Percentiles rank a stretch among this genome's conserved stretches.
phyloP scores from a whole-genome alignment of 257 asterid species.

The Misopates orontium region DNA sequence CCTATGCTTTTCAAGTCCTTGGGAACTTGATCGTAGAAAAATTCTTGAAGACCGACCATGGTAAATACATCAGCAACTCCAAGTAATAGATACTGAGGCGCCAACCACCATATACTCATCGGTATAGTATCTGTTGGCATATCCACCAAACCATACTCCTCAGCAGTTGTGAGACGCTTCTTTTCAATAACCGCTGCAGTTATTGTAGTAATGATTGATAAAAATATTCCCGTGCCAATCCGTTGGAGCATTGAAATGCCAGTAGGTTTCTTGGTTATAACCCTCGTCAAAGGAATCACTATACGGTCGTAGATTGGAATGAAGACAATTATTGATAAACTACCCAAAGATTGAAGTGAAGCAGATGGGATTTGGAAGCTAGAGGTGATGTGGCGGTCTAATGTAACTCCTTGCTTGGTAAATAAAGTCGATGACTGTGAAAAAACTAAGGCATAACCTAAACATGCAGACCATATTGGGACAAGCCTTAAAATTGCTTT shows the following conservation, averaged over 20 bases:
- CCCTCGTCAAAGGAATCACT: constrained; percentile 7
- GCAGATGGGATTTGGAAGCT: constrained; percentile 20
- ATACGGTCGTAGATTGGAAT: constrained; percentile 29
- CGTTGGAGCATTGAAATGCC: constrained; percentile 38
- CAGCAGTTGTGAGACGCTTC: constrained; percentile 21
- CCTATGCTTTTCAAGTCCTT: constrained; percentile 35
- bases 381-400: constrained; percentile 15
- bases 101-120: constrained; percentile 43
- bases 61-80: constrained; percentile 23
- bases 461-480: constrained; percentile 15
- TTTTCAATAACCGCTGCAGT: constrained; percentile 22
- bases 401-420: constrained; percentile 23
- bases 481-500: constrained; percentile 12
- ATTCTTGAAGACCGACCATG: constrained; percentile 18
- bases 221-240: constrained; percentile 23
- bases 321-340: constrained; percentile 21
- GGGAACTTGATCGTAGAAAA: constrained; percentile 35
- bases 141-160: constrained; percentile 25
- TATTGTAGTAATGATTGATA: constrained; percentile 25
- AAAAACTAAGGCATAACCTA: constrained; percentile 17
- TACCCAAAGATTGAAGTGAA: constrained; percentile 6
- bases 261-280: constrained; percentile 20
- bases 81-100: constrained; percentile 34
- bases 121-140: constrained; percentile 34
- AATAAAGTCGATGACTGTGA: constrained; percentile 18